These are phyloP conservation scores for Alternaria viburni DNA, from an alignment of 2,329 filamentous ascomycete species.

Conservation along the genomic window DNA sequence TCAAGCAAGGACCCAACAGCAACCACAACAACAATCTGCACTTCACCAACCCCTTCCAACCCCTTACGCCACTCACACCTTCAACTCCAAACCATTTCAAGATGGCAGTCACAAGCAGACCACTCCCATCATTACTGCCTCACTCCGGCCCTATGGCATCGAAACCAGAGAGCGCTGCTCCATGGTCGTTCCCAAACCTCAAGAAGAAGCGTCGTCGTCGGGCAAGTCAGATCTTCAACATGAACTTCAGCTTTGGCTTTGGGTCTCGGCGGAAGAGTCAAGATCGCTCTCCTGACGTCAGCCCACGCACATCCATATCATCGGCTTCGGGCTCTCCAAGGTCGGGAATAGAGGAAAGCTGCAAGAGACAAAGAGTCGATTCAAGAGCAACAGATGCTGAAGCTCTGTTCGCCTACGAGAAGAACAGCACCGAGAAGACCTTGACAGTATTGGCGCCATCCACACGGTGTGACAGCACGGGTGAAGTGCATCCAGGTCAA, in stretches of 20 bases:
- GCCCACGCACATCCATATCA: constrained; percentile 19
- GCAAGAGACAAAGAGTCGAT: constrained; percentile 19
- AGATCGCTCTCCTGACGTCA: constrained; percentile 18
- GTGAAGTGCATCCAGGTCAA: constrained; percentile 17
- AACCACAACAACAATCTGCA: background rate
- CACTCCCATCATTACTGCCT: background rate
- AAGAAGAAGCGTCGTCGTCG: constrained; percentile 7
- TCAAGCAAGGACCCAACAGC: background rate
- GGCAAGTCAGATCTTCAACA: constrained; percentile 19
- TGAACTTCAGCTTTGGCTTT: constrained; percentile 16
- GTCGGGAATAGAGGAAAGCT: constrained; percentile 2
- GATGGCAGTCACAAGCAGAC: constrained; percentile 10
- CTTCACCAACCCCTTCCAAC: background rate
- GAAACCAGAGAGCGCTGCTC: constrained; percentile 2
- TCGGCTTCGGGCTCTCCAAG: background rate
- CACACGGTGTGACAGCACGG: background rate
- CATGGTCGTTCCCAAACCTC: constrained; percentile 11
- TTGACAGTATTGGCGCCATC: background rate
- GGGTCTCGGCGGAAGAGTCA: constrained; percentile 6
- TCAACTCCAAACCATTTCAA: constrained; percentile 8
- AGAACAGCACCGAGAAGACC: background rate
- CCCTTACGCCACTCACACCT: background rate
- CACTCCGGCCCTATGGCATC: background rate
- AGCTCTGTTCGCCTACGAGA: background rate
- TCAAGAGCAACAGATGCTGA: constrained; percentile 5